These are phyloP conservation scores for Solanum ahanhuiri DNA, from an alignment of 257 asterid species.

Conservation along the genomic window DNA sequence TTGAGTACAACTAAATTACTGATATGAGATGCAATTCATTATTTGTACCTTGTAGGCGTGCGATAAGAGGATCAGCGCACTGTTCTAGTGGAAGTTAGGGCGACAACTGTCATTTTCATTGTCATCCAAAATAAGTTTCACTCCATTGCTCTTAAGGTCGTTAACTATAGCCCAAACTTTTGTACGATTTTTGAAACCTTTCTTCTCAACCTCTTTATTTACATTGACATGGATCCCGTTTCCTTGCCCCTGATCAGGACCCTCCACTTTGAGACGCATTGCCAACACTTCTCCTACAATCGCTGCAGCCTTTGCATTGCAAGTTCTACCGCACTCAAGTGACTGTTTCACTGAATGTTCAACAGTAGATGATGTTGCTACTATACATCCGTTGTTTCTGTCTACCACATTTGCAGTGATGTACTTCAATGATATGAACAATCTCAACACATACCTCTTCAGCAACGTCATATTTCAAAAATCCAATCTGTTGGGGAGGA, in stretches of 20 bases:
- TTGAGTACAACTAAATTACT: not conserved
- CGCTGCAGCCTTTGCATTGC: slow-evolving; percentile 83
- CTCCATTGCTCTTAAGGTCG: slow-evolving; percentile 49
- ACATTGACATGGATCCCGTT: too few species aligned
- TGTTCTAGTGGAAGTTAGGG: slow-evolving; percentile 4
- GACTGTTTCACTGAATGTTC: slow-evolving; percentile 57
- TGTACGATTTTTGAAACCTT: too few species aligned
- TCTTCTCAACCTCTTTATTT: too few species aligned
- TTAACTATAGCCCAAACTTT: slow-evolving; percentile 38
- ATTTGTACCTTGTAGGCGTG: not conserved
- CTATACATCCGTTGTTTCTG: slow-evolving; percentile 55
- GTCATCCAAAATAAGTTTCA: slow-evolving; percentile 47
- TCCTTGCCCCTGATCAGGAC: too few species aligned
- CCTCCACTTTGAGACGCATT: too few species aligned
- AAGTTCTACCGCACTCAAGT: slow-evolving; percentile 66
- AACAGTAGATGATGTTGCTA: slow-evolving; percentile 63
- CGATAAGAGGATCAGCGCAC: not conserved
- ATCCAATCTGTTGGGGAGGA: not conserved
- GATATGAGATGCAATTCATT: not conserved
- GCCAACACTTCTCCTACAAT: too few species aligned
- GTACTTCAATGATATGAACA: slow-evolving; percentile 72
- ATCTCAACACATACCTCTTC: slow-evolving; percentile 65
- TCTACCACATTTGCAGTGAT: slow-evolving; percentile 80
- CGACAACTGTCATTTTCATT: slow-evolving; percentile 11
- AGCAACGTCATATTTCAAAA: slow-evolving; percentile 35